Evolutionary conservation across 805 yeast genomes (phyloP).

Genomic region (Blastobotrys terrestris): DNA sequence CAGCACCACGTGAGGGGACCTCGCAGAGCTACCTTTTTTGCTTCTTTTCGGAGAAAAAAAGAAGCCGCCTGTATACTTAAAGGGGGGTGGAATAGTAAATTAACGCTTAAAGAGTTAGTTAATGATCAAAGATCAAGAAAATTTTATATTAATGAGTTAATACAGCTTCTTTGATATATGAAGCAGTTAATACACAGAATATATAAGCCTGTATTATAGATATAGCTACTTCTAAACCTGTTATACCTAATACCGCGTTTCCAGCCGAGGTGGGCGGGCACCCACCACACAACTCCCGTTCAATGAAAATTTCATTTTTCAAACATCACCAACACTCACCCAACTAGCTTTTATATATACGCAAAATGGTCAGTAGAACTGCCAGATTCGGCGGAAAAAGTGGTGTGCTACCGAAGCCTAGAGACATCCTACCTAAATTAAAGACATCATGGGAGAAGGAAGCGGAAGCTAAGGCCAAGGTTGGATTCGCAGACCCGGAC

Average conservation of each 20-base stretch:
- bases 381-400: slow-evolving; percentile 48
- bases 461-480: slow-evolving; percentile 45
- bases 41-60: too few species aligned
- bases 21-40: too few species aligned
- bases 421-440: slow-evolving; percentile 64
- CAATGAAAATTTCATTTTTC: background rate
- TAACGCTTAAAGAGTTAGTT: too few species aligned
- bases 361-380: slow-evolving; percentile 43
- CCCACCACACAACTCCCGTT: background rate
- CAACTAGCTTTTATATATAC: background rate
- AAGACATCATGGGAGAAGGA: slow-evolving; percentile 25
- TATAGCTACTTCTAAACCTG: slow-evolving; percentile 26
- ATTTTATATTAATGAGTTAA: slow-evolving; percentile 24
- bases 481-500: slow-evolving; percentile 62
- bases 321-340: background rate
- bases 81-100: too few species aligned
- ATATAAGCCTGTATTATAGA: slow-evolving; percentile 28
- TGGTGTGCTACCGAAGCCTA: slow-evolving; percentile 75
- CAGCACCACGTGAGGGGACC: too few species aligned
- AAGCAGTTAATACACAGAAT: slow-evolving; percentile 25
- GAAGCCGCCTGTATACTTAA: too few species aligned
- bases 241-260: slow-evolving; percentile 25
- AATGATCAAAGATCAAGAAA: too few species aligned
- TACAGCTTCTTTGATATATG: slow-evolving; percentile 27
- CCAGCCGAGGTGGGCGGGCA: too few species aligned